A percentile compares a stretch with the other conserved stretches of the same genome.
phyloP scores from a whole-genome alignment of 2,329 filamentous ascomycete species.

The Myriangium duriaei region DNA sequence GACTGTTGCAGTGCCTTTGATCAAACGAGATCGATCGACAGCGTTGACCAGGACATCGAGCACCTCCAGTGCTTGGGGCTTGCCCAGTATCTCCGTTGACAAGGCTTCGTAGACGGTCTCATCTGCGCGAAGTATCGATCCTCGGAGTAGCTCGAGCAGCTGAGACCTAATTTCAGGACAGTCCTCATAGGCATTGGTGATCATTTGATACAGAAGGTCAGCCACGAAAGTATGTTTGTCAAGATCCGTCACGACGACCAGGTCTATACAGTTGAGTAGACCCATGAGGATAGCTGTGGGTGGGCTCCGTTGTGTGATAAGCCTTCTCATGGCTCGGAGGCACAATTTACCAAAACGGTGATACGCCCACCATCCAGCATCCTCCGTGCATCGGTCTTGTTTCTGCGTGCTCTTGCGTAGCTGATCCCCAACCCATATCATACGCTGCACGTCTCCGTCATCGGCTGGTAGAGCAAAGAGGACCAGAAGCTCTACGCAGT shows the following conservation, averaged over 20 bases:
- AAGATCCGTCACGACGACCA: neutral
- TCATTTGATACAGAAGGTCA: slow-evolving; percentile 1
- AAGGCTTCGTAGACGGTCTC: slow-evolving; percentile 31
- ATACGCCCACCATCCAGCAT: slow-evolving; percentile 31
- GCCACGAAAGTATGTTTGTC: neutral
- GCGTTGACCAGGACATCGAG: slow-evolving; percentile 16
- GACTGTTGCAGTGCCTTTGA: neutral
- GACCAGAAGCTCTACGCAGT: slow-evolving; percentile 31
- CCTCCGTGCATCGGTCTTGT: slow-evolving; percentile 16
- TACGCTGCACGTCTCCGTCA: slow-evolving; percentile 27
- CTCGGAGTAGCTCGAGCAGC: neutral
- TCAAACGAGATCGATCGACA: slow-evolving; percentile 13
- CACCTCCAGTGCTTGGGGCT: slow-evolving; percentile 17
- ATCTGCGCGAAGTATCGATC: slow-evolving; percentile 17
- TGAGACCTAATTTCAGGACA: neutral
- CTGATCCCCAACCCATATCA: slow-evolving; percentile 28
- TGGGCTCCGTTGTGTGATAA: neutral
- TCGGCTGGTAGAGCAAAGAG: slow-evolving; percentile 29
- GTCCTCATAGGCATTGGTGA: neutral
- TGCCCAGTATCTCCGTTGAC: slow-evolving; percentile 18
- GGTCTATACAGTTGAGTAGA: neutral
- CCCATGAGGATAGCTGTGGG: neutral
- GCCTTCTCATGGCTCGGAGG: slow-evolving; percentile 19
- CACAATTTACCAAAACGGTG: slow-evolving; percentile 29
- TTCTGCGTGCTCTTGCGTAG: slow-evolving; percentile 22